Evolutionary conservation across 805 yeast species (phyloP), one percentile per base, ranked within the genome.

Genomic region (Myxozyma neglecta): DNA sequence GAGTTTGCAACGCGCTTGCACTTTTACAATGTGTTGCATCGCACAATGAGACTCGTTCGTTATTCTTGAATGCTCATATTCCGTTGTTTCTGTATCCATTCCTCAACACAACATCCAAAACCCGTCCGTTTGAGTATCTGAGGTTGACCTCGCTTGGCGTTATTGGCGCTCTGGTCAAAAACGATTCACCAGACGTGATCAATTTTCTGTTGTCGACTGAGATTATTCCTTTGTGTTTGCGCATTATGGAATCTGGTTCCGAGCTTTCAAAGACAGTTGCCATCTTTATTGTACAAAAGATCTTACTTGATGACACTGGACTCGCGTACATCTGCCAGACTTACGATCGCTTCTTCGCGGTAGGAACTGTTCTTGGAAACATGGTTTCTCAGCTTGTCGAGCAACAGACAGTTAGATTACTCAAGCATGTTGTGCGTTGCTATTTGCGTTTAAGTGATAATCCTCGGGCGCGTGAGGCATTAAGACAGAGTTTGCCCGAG

Each of bases 261-360:
- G 99, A 94, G 72, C 80, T 93, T 56, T 87, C 96, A 53, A 93
- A 94, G 72, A 94, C 98, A 0, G 99, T 93, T 32, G 99, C 99
- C 4, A 92, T 93, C 60, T 93, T 94, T 77, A 93, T 94, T 63
- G 88, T 94, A 50, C 97, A 93, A 72, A 93, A 92, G 75, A 93
- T 93, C 58, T 79, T 93, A 55, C 82, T 91, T 67, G 98, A 94
- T 75, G 97, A 93, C 71, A 85, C 87, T 68, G 99, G 99, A 0
- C 81, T 93, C 63, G 83, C 86, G 20, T 94, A 94, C 75, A 89
- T 94, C 24, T 94, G 98, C 77, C 96, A 96, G 60, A 93, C 98
- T 0, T 89, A 86, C 72, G 98, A 93, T 75, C 81, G 99, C 69
- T 93, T 93, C 73, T 90, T 88, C 65, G 97, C 98, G 1, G 97